Percentiles rank a stretch among this genome's conserved stretches.
Conservation (phyloP, 306 rosid species). For the Luffa acutangula region DNA sequence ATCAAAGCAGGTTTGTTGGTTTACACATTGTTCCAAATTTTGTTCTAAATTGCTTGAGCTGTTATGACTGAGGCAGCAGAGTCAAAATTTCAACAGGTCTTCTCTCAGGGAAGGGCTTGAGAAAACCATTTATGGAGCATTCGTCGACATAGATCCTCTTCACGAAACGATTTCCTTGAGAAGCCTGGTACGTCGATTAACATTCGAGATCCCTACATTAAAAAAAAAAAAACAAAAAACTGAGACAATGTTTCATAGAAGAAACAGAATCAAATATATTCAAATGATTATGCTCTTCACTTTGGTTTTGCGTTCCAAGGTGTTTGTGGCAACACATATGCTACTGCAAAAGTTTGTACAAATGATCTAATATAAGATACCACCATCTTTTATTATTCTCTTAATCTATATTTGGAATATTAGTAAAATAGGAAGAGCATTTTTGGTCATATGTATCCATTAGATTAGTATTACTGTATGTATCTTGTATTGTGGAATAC, state of each 20-base stretch:
- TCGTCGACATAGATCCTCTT: slow-evolving; percentile 31
- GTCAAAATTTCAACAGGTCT: slow-evolving; percentile 30
- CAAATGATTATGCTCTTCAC: neutral
- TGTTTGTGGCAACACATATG: neutral
- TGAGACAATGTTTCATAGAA: neutral
- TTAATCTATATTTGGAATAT: neutral
- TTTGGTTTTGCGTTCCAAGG: neutral
- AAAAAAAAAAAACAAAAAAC: neutral
- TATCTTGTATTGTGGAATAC: neutral
- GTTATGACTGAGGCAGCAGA: neutral
- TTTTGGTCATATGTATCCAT: neutral
- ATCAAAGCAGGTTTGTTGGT: slow-evolving; percentile 45
- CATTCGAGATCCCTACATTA: neutral
- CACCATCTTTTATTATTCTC: neutral
- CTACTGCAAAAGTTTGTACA: neutral
- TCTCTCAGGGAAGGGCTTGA: slow-evolving; percentile 36
- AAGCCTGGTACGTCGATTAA: slow-evolving; percentile 33
- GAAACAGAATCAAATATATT: neutral
- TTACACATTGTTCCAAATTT: neutral
- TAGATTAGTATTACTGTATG: neutral
- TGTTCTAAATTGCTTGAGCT: neutral
- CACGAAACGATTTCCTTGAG: slow-evolving; percentile 39
- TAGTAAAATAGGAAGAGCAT: neutral
- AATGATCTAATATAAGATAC: neutral
- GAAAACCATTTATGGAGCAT: slow-evolving; percentile 45